phyloP scores from a whole-genome alignment of 768 basidiomycete species.

The Mycena alexandri region DNA sequence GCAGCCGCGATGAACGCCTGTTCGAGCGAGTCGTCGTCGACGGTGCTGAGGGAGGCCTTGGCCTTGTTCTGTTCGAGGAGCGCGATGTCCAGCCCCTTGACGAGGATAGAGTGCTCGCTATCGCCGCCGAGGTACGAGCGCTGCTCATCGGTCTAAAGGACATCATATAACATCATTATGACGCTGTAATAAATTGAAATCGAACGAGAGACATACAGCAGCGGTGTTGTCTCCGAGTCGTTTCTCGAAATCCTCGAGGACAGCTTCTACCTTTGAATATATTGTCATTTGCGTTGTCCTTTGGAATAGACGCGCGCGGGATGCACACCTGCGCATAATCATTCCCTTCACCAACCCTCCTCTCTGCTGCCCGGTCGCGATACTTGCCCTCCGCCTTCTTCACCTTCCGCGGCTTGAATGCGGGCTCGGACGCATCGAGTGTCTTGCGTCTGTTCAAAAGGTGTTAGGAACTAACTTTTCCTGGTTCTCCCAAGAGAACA shows the following conservation, averaged over 20 bases:
- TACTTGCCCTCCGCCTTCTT: slow-evolving; percentile 73
- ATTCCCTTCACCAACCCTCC: slow-evolving; percentile 72
- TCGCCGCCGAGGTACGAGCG: slow-evolving; percentile 88
- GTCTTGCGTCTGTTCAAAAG: slow-evolving; percentile 55
- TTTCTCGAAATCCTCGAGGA: slow-evolving; percentile 86
- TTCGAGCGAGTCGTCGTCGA: slow-evolving; percentile 88
- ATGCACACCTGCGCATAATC: slow-evolving; percentile 78
- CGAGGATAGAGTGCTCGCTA: slow-evolving; percentile 85
- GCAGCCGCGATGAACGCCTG: slow-evolving; percentile 67
- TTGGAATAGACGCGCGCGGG: not conserved
- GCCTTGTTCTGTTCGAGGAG: slow-evolving; percentile 89
- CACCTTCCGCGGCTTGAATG: slow-evolving; percentile 87
- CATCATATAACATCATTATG: slow-evolving; percentile 1
- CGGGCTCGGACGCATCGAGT: slow-evolving; percentile 65
- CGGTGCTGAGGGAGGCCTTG: slow-evolving; percentile 64
- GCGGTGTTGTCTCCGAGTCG: slow-evolving; percentile 69
- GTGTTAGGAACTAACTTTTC: slow-evolving; percentile 10
- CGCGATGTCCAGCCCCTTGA: slow-evolving; percentile 91
- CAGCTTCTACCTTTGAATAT: slow-evolving; percentile 73
- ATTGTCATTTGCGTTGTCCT: not conserved
- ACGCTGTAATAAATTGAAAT: not conserved
- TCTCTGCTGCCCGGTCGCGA: slow-evolving; percentile 82
- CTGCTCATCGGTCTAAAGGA: slow-evolving; percentile 74
- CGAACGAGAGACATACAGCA: slow-evolving; percentile 63
- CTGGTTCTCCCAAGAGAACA: slow-evolving; percentile 15